Evolutionary conservation across 2,329 filamentous ascomycete species (phyloP).

Genomic region (Cladosporium oxysporum): DNA sequence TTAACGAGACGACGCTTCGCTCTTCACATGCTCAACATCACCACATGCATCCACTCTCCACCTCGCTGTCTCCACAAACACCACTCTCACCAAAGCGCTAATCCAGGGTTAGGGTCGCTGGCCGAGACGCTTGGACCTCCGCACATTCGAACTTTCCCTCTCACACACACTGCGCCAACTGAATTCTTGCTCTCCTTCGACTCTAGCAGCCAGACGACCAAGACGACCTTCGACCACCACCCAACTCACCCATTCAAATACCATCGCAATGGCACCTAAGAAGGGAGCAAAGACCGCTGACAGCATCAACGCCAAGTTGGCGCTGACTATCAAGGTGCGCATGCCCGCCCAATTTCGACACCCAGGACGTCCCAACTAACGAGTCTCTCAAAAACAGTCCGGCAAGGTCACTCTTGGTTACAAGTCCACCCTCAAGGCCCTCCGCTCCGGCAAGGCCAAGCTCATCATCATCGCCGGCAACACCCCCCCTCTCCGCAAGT

Average conservation of each 20-base stretch:
- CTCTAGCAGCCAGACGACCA: slow-evolving; percentile 19
- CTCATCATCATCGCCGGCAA: slow-evolving; percentile 94
- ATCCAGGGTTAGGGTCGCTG: background rate
- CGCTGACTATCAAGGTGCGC: slow-evolving; percentile 44
- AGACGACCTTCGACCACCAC: slow-evolving; percentile 21
- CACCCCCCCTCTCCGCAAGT: slow-evolving; percentile 96
- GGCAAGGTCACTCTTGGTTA: slow-evolving; percentile 79
- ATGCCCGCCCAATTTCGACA: slow-evolving; percentile 3
- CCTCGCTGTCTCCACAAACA: background rate
- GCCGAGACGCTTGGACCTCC: background rate
- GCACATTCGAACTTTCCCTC: slow-evolving; percentile 11
- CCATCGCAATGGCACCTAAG: slow-evolving; percentile 68
- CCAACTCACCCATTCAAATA: slow-evolving; percentile 18
- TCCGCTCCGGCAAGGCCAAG: slow-evolving; percentile 97
- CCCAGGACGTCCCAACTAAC: slow-evolving; percentile 23
- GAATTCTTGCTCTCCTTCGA: slow-evolving; percentile 7
- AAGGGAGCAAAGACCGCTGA: slow-evolving; percentile 85
- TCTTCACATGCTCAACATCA: background rate
- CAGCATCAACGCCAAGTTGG: slow-evolving; percentile 71
- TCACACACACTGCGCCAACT: slow-evolving; percentile 1
- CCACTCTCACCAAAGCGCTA: background rate
- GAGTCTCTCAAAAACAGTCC: slow-evolving; percentile 38
- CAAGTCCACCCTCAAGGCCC: slow-evolving; percentile 85
- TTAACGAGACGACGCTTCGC: background rate
- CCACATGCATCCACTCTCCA: background rate